phyloP scores from a whole-genome alignment of 1,139 yeast species.

The Taphrina confusa region DNA sequence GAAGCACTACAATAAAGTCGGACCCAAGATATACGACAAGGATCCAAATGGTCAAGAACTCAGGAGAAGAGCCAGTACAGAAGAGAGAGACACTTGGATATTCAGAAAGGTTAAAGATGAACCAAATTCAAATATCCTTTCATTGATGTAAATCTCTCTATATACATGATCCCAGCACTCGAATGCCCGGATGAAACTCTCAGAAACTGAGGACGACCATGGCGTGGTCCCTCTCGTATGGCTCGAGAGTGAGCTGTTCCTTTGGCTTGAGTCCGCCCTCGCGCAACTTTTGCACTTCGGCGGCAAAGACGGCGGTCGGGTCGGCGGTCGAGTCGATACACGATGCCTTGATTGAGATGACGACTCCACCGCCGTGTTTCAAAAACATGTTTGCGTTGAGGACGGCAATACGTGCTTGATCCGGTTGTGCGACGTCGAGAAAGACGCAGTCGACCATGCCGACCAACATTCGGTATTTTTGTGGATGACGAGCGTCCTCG shows the following conservation, averaged over 20 bases:
- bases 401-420: conserved; percentile 99
- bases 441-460: conserved; percentile 99
- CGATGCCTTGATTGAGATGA: conserved; percentile 97
- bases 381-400: conserved; percentile 96
- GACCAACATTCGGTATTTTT: conserved; percentile 94
- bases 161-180: no score
- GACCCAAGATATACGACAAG: no score
- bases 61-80: no score
- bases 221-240: conserved; percentile 71
- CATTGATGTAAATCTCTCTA: no score
- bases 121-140: no score
- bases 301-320: conserved; percentile 98
- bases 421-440: conserved; percentile 99
- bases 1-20: no score
- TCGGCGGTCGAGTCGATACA: conserved; percentile 99
- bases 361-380: conserved; percentile 97
- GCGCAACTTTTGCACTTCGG: conserved; percentile 98
- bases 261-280: conserved; percentile 98
- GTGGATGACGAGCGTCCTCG: conserved; percentile 99
- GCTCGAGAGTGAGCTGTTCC: conserved; percentile 93
- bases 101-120: no score
- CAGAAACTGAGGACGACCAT: conserved; percentile 17
- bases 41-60: no score
- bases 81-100: no score
- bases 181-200: no score